Base-by-base conservation (phyloP, 768 basidiomycete genomes). In the Suillus tomentosus region DNA sequence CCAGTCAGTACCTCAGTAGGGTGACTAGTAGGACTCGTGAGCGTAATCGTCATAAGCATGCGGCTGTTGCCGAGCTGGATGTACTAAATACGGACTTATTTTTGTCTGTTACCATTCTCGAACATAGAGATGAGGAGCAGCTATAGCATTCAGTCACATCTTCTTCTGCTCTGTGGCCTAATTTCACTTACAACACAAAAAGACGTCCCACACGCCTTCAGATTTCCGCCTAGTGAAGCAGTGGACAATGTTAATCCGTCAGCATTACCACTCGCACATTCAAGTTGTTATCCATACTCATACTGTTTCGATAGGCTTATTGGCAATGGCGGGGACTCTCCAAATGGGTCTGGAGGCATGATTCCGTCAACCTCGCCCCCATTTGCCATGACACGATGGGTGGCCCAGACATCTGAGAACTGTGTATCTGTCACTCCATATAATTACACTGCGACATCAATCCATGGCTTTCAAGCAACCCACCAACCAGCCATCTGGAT, bases 401-500 rank as follows among this genome's bases (percentile, higher is more conserved):
- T 91, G 13, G 89, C 91, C 0, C 90, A 91, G 74, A 93, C 89
- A 10, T 84, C 89, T 64, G 78, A 85, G 62, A 92, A 91, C 75
- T 91, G 89, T 65, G 88, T 90, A 55, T 91, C 89, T 5, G 81
- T 86, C 11, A 86, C 86, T 2, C 88, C 90, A 5, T 91, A 88
- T 70, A 90, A 91, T 72, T 81, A 84, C 72, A 88, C 89, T 0
- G 82, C 82, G 64, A 76, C 73, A 0, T 70, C 69, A 14, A 84
- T 93, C 3, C 87, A 91, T 68, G 92, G 92, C 1, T 92, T 94
- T 69, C 85, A 89, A 55, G 91, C 84, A 5, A 93, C 92, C 4
- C 86, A 91, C 61, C 92, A 92, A 67, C 91, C 92, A 13, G 92
- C 92, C 0, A 93, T 94, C 43, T 94, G 91, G 92, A 94, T 94